Percentiles rank a stretch among this genome's conserved stretches.
phyloP scores from a whole-genome alignment of 1,139 yeast species.

The Saccharomyces hybrid region DNA sequence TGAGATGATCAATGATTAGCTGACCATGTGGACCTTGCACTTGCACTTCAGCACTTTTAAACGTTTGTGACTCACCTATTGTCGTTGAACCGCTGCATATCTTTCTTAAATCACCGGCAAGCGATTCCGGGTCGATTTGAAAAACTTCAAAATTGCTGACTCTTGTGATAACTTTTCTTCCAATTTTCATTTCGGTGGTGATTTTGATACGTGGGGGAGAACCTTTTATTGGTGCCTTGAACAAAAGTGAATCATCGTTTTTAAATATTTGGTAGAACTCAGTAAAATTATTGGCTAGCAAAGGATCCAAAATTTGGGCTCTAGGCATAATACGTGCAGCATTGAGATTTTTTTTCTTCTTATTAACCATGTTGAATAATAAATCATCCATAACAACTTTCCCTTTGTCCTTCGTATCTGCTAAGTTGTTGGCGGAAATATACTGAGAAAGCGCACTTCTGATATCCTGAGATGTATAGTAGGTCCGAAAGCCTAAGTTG shows the following conservation, averaged over 20 bases:
- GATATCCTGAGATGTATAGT: slow-evolving; percentile 50
- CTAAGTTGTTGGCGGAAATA: slow-evolving; percentile 45
- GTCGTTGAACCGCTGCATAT: slow-evolving; percentile 89
- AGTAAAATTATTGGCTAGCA: slow-evolving; percentile 45
- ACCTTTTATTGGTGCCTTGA: slow-evolving; percentile 48
- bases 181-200: slow-evolving; percentile 69
- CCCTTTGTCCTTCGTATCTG: slow-evolving; percentile 42
- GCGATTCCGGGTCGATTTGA: slow-evolving; percentile 52
- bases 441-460: slow-evolving; percentile 48
- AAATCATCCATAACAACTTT: slow-evolving; percentile 48
- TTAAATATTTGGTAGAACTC: slow-evolving; percentile 50
- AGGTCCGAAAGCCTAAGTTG: slow-evolving; percentile 34
- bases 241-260: slow-evolving; percentile 37
- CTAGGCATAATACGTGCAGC: slow-evolving; percentile 35
- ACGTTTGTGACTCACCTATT: slow-evolving; percentile 52
- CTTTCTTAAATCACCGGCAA: slow-evolving; percentile 64
- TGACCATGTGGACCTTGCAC: slow-evolving; percentile 90
- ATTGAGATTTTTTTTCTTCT: slow-evolving; percentile 28
- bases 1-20: slow-evolving; percentile 49
- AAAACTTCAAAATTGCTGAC: slow-evolving; percentile 64
- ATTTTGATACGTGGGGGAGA: slow-evolving; percentile 59
- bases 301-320: slow-evolving; percentile 45
- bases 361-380: slow-evolving; percentile 29
- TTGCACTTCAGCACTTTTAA: slow-evolving; percentile 50
- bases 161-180: slow-evolving; percentile 72